A percentile compares a stretch with the other conserved stretches of the same genome.
These are phyloP conservation scores for Phaseolus lunatus DNA, from an alignment of 306 rosid species.

Conservation along the genomic window DNA sequence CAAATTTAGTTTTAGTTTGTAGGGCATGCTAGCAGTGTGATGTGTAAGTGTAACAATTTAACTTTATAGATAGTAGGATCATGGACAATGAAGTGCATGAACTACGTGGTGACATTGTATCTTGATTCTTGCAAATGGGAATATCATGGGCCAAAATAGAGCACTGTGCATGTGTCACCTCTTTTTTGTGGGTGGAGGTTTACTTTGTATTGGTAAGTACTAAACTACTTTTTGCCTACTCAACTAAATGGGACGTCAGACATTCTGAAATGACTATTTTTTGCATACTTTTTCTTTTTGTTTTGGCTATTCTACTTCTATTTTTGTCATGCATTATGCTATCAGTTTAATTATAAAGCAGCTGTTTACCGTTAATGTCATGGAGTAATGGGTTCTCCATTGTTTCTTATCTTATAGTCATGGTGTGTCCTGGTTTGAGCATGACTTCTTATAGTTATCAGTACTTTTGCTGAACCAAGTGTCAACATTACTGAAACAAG, in stretches of 20 bases:
- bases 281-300: neutral
- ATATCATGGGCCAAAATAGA: neutral
- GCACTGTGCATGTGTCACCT: neutral
- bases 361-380: neutral
- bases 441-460: neutral
- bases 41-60: neutral
- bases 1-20: neutral
- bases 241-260: neutral
- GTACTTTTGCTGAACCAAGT: neutral
- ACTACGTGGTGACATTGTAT: neutral
- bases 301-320: neutral
- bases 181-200: neutral
- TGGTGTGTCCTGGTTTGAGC: neutral
- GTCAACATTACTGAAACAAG: slow-evolving; percentile 58
- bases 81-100: neutral
- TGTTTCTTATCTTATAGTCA: neutral
- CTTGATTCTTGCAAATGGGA: neutral
- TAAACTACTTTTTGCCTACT: neutral
- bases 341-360: neutral
- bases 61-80: neutral
- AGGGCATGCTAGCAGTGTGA: neutral
- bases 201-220: neutral
- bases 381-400: neutral
- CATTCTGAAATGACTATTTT: neutral
- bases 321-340: neutral